Evolutionary conservation across 2,329 filamentous ascomycete genomes (phyloP), one percentile per base, ranked within the genome.

Genomic region (Cercospora canescens): DNA sequence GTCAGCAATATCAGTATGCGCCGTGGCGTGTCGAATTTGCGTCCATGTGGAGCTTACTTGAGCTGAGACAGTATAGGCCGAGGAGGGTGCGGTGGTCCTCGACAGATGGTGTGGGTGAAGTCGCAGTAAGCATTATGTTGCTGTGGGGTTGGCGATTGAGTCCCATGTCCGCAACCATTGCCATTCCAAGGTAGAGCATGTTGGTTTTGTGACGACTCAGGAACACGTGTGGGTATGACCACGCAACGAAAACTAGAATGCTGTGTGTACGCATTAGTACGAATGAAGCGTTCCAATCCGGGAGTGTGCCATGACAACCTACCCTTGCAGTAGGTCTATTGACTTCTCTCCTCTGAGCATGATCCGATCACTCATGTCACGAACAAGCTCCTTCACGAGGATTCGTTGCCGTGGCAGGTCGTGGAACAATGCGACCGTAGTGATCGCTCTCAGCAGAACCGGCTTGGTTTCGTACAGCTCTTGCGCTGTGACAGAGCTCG

Each of bases 341-440:
- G 68, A 70, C 59, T 76, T 76, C 65, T 77, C 74, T 34, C 70
- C 71, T 14, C 75, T 72, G 26, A 76, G 68, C 39, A 77, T 67
- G 14, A 76, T 70, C 21, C 72, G 64, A 54, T 76, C 71, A 35
- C 70, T 71, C 30, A 76, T 64, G n/a, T 74, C 70, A 6, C 71
- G 70, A 64, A 75, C 73, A 21, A 77, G 56, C 30, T 72, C 66
- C 63, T 71, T 73, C 28, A 75, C 68, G 48, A 75, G 67, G 1
- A 48, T 24, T 39, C 72, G 71, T 54, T 76, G 74, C 24, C 70
- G 66, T 2, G 71, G 64, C 4, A 75, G 67, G 55, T 77, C 73
- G 48, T 76, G 70, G 32, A 75, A 72, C 35, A 69, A 68, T 2
- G 75, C 64, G 8, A 76, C 74, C 5, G 70, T 71, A 18, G 71